Evolutionary conservation across 1,139 yeast species (phyloP), one percentile per base, ranked within the genome.

Genomic region (Pichia sp.): DNA sequence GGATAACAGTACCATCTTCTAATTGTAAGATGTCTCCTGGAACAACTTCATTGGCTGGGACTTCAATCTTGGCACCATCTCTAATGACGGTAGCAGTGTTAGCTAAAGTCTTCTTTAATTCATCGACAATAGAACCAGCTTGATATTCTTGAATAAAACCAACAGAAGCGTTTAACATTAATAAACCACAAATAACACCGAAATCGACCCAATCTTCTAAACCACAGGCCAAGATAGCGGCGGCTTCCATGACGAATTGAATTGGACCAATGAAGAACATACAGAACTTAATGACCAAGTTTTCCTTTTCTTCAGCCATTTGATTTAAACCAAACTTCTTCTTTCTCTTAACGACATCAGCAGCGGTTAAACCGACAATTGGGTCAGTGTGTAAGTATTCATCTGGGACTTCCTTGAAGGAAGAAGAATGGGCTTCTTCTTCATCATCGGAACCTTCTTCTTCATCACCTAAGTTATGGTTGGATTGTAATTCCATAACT

Each of bases 211-310:
- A 91, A 76, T 90, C 97, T 75, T 89, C 94, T 66, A 91, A 81
- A 85, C 97, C 97, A 58, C 96, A 96, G 63, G 98, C 97, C 71
- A 91, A 79, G 56, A 90, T 80, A 64, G 97, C 97, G 66, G 98
- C 98, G 68, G 96, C 90, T 76, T 90, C 97, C 98, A 91, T 91
- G 69, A 91, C 97, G 83, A 91, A 91, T 77, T 91, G 98, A 71
- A 91, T 90, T 61, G 97, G 97, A 75, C 98, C 98, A 58, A 91
- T 87, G 70, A 91, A 91, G 79, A 89, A 91, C 89, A 83, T 82
- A 65, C 87, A 68, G 70, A 91, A 90, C 78, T 91, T 91, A 60
- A 89, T 71, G 53, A 89, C 65, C 72, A 87, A 58, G 74, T 86
- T 87, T 74, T 88, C 96, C 65, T 81, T 74, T 69, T 90, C 96